Conservation (phyloP, 1,284 basidiomycete species). For the Ustilago nuda region DNA sequence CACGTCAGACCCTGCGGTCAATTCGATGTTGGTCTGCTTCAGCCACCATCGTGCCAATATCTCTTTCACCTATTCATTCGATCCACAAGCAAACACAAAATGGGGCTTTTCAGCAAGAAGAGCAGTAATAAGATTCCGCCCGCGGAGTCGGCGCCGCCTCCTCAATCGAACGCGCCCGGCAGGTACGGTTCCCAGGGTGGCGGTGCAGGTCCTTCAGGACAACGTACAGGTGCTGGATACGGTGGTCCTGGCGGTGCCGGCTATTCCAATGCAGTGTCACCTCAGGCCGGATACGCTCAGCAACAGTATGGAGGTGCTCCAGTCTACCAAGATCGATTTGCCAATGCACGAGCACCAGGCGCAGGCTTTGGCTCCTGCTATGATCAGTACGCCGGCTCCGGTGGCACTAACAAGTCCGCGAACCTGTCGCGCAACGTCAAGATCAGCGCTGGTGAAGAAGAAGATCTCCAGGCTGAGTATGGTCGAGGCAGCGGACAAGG, state of each 20-base stretch:
- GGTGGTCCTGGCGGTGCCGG: slow-evolving; percentile 15
- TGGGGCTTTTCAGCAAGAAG: slow-evolving; percentile 53
- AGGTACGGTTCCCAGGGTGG: slow-evolving; percentile 32
- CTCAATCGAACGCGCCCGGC: slow-evolving; percentile 21
- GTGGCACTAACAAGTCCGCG: slow-evolving; percentile 21
- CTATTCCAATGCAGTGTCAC: slow-evolving; percentile 10
- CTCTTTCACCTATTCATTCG: background rate
- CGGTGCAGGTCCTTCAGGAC: slow-evolving; percentile 17
- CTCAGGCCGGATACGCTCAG: slow-evolving; percentile 25
- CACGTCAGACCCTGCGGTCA: background rate
- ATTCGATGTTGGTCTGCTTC: background rate
- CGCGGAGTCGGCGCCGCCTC: slow-evolving; percentile 27
- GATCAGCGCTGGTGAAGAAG: slow-evolving; percentile 29
- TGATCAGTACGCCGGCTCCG: slow-evolving; percentile 41
- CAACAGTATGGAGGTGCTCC: slow-evolving; percentile 29
- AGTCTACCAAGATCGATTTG: slow-evolving; percentile 45
- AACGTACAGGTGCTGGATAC: slow-evolving; percentile 22
- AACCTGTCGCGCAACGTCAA: slow-evolving; percentile 32
- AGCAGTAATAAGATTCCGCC: slow-evolving; percentile 44
- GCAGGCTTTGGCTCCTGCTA: slow-evolving; percentile 53
- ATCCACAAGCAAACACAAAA: slow-evolving; percentile 7
- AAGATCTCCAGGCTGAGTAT: slow-evolving; percentile 65
- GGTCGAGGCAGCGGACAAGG: slow-evolving; percentile 48
- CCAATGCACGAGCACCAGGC: slow-evolving; percentile 51
- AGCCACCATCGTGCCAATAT: background rate